A percentile compares a stretch with the other conserved stretches of the same genome.
These are phyloP conservation scores for Didymella pomorum DNA, from an alignment of 2,329 filamentous ascomycete genomes.

Conservation along the genomic window DNA sequence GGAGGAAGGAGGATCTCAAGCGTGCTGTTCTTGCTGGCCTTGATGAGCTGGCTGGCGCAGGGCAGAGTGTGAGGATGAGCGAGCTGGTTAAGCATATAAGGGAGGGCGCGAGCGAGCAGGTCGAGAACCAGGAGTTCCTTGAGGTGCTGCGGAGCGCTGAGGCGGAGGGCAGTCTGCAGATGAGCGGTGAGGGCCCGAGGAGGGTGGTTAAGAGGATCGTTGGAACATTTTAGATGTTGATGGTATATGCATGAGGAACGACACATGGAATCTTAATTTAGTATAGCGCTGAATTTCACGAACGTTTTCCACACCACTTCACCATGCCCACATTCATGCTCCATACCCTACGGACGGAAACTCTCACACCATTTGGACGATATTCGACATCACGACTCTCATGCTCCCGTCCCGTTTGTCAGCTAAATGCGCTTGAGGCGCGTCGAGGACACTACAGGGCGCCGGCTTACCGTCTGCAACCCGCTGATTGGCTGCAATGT, in stretches of 20 bases:
- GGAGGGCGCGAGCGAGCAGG: constrained; percentile 63
- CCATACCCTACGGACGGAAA: not conserved
- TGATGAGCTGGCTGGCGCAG: constrained; percentile 75
- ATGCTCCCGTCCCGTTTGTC: constrained; percentile 8
- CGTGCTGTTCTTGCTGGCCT: constrained; percentile 75
- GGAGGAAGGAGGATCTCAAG: constrained; percentile 84
- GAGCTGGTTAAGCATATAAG: constrained; percentile 77
- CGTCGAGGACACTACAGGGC: constrained; percentile 7
- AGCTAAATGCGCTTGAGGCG: constrained; percentile 11
- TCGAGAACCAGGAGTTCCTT: constrained; percentile 82
- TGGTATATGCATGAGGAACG: not conserved
- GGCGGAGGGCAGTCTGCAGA: constrained; percentile 81
- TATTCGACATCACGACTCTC: constrained; percentile 17
- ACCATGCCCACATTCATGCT: too few relatives aligned
- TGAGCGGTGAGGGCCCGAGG: constrained; percentile 84
- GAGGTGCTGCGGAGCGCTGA: constrained; percentile 83
- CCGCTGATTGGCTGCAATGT: constrained; percentile 27
- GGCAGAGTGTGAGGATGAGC: constrained; percentile 72
- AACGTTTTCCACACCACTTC: too few relatives aligned
- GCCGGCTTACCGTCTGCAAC: constrained; percentile 15
- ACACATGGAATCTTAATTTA: not conserved
- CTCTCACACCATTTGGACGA: constrained; percentile 4
- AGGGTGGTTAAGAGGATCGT: constrained; percentile 78
- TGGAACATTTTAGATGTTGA: constrained; percentile 28
- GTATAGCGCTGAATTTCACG: not conserved